A percentile compares a stretch with the other conserved stretches of the same genome.
phyloP scores from a whole-genome alignment of 306 rosid genomes.

The Abrus precatorius region DNA sequence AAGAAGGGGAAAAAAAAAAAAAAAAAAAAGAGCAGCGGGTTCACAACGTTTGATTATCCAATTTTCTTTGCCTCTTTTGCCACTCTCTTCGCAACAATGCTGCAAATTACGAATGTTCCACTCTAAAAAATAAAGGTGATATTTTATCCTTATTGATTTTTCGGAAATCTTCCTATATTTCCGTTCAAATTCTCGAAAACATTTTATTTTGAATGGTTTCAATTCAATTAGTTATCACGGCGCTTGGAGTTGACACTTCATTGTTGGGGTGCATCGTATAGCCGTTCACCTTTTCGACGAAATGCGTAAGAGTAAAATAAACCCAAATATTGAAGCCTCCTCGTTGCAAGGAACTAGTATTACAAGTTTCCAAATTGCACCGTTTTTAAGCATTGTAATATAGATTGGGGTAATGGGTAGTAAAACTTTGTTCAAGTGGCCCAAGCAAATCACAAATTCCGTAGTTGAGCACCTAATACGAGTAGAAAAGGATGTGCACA shows the following conservation, averaged over 20 bases:
- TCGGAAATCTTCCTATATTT: background rate
- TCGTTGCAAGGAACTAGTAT: slow-evolving; percentile 24
- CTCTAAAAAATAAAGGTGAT: slow-evolving; percentile 1
- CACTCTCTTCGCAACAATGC: background rate
- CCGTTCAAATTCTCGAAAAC: background rate
- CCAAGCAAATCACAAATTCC: slow-evolving; percentile 64
- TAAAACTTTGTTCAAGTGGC: slow-evolving; percentile 77
- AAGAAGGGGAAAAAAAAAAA: too few species aligned
- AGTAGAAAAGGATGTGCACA: slow-evolving; percentile 72
- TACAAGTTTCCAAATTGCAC: slow-evolving; percentile 17
- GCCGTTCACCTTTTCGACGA: slow-evolving; percentile 38
- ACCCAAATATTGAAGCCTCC: background rate
- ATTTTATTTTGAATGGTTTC: background rate
- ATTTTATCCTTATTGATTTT: background rate
- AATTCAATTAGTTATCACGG: background rate
- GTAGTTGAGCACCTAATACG: slow-evolving; percentile 73
- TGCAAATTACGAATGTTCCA: background rate
- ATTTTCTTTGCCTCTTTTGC: background rate
- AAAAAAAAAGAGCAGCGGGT: too few species aligned
- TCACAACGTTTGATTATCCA: too few species aligned
- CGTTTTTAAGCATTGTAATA: slow-evolving; percentile 11
- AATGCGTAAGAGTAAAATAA: slow-evolving; percentile 35
- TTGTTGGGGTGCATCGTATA: background rate
- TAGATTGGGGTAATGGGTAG: slow-evolving; percentile 61
- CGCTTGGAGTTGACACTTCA: background rate